Base-by-base conservation (phyloP, 805 yeast genomes). In the Yarrowia keelungensis region DNA sequence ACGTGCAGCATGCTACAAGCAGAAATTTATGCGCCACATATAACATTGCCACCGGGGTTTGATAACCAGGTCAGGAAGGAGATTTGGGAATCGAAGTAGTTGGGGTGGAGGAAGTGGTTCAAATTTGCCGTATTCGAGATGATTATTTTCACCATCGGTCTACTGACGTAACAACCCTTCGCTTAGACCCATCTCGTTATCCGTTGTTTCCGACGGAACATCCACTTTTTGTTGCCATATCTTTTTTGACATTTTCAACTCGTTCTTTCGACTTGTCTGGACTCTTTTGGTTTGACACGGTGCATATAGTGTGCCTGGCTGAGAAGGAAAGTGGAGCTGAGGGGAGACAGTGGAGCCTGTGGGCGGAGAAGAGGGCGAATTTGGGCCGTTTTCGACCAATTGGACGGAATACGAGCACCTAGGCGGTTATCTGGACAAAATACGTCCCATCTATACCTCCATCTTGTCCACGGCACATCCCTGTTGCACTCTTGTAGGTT, bases 11-110 rank as follows among this genome's bases (percentile, higher is more conserved):
- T 49, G 16, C 16, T 26, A 12, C 38, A 14, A 3, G 53, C 22
- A 32, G 19, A 49, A 51, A 51, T 35, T 36, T 51, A 51, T 51
- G 56, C 56, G 56, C 56, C 56, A 51, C 54, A 11, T 26, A 26
- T 9, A 47, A 14, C 51, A 32, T 50, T 50, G 54, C 54, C 54
- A 50, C 54, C 54, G 39, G 54, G 54, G 39, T 35, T 26, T 47
- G 53, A 47, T 47, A 47, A 14, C 54, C 54, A 32, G 39, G 39
- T 32, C n/a, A 8, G 54, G 54, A 32, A 49, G 9, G 51, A 47
- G 51, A 36, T 26, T 22, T 19, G 15, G 5, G 8, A 16, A 22
- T 47, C 36, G 51, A 26, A 2, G 2, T 5, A 0, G 3, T 5
- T 1, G n/a, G 35, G 35, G 7, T 11, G 50, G 22, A 11, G 35